Evolutionary conservation across 768 basidiomycete species (phyloP).

Genomic region (Tricholoma matsutake): DNA sequence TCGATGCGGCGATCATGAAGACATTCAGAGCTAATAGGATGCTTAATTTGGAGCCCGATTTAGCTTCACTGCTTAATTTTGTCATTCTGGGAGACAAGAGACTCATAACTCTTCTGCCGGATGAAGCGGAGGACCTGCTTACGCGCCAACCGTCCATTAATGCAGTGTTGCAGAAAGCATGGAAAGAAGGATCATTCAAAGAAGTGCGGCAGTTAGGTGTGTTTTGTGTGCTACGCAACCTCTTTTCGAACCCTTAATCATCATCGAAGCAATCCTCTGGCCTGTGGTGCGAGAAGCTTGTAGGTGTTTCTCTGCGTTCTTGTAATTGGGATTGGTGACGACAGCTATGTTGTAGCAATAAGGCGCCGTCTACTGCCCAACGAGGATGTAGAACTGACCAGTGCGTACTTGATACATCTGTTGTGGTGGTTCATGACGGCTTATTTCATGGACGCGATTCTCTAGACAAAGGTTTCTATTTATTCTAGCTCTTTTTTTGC

Average conservation of each 20-base stretch:
- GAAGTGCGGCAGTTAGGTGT: too few relatives aligned
- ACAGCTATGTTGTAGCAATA: background rate
- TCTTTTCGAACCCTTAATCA: background rate
- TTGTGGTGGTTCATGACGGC: background rate
- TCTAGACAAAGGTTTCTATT: background rate
- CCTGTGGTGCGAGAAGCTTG: too few relatives aligned
- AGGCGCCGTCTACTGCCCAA: background rate
- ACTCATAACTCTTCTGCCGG: background rate
- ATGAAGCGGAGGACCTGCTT: background rate
- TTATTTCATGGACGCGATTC: background rate
- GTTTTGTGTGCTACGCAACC: too few relatives aligned
- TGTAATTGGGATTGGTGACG: background rate
- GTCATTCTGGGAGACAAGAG: background rate
- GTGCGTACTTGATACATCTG: background rate
- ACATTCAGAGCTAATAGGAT: too few relatives aligned
- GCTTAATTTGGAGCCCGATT: too few relatives aligned
- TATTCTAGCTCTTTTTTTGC: background rate
- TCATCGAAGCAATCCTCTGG: too few relatives aligned
- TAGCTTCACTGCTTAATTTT: too few relatives aligned
- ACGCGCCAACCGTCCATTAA: background rate
- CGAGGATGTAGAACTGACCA: background rate
- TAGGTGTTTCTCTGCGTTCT: background rate
- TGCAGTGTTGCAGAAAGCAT: background rate
- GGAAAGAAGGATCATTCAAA: background rate
- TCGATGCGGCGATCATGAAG: too few relatives aligned